Conservation (phyloP, 495 filamentous ascomycete species). For the Bacidia gigantensis region DNA sequence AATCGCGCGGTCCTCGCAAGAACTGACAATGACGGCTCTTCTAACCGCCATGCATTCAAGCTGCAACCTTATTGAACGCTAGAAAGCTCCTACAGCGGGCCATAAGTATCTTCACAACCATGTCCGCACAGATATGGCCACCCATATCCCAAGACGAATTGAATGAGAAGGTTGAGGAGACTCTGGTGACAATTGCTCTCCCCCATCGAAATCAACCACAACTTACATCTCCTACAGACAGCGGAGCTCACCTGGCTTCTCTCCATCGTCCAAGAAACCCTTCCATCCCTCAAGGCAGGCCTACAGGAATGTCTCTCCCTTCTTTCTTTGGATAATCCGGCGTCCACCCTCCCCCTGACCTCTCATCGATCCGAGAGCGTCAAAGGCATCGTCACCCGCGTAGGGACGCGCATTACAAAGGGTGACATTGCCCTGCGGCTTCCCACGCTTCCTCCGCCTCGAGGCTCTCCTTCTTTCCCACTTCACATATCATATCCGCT, state of each 20-base stretch:
- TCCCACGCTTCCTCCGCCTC: conserved; percentile 32
- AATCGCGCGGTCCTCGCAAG: too few relatives aligned
- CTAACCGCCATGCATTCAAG: too few relatives aligned
- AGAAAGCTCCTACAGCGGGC: neutral
- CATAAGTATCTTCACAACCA: conserved; percentile 2
- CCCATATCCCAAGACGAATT: conserved; percentile 50
- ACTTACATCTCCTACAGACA: conserved; percentile 28
- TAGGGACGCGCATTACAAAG: conserved; percentile 63
- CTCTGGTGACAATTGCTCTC: conserved; percentile 37
- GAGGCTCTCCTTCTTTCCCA: conserved; percentile 24
- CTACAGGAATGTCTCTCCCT: conserved; percentile 79
- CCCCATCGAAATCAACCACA: neutral
- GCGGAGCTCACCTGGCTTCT: conserved; percentile 84
- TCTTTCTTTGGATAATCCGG: conserved; percentile 61
- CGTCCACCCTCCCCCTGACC: conserved; percentile 74
- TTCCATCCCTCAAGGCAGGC: conserved; percentile 64
- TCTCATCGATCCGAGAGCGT: conserved; percentile 78
- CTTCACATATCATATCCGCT: conserved; percentile 36
- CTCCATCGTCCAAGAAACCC: conserved; percentile 57
- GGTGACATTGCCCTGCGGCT: conserved; percentile 44
- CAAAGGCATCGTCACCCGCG: conserved; percentile 79
- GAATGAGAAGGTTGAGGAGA: conserved; percentile 50
- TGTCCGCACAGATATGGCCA: conserved; percentile 32
- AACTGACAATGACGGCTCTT: too few relatives aligned
- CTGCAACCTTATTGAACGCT: neutral